These are phyloP conservation scores for Priceomyces fermenticarens DNA, from an alignment of 805 yeast species.

Conservation along the genomic window DNA sequence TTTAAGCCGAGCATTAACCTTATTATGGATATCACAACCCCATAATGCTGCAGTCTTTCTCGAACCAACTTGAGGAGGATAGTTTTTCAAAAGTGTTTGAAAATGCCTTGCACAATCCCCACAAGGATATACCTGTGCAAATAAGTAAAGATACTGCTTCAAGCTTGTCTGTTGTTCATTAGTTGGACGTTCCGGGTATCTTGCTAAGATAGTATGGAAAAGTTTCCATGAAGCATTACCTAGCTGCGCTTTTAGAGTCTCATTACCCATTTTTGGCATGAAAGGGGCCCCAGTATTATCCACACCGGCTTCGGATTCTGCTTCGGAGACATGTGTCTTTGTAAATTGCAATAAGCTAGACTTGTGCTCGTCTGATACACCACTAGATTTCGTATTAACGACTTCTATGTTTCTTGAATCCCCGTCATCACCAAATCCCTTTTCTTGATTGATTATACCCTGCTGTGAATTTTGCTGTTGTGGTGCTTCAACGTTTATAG, in stretches of 20 bases:
- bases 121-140: slow-evolving; percentile 93
- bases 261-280: slow-evolving; percentile 95
- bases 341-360: neutral
- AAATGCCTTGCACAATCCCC: slow-evolving; percentile 97
- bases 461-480: slow-evolving; percentile 5
- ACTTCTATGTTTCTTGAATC: too few species aligned
- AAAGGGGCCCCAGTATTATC: slow-evolving; percentile 48
- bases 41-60: slow-evolving; percentile 84
- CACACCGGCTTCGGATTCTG: neutral
- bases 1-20: slow-evolving; percentile 69
- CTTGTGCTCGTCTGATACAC: neutral
- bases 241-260: slow-evolving; percentile 73
- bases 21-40: slow-evolving; percentile 94
- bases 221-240: slow-evolving; percentile 91
- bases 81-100: slow-evolving; percentile 59
- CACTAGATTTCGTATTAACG: neutral
- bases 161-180: slow-evolving; percentile 61
- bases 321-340: too few species aligned
- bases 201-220: slow-evolving; percentile 86
- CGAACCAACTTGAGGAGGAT: slow-evolving; percentile 80
- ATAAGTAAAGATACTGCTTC: slow-evolving; percentile 60
- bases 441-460: neutral
- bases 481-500: slow-evolving; percentile 9
- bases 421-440: too few species aligned
- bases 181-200: slow-evolving; percentile 85